Conservation (phyloP, 345 rosid genomes). For the Syzygium aromaticum region DNA sequence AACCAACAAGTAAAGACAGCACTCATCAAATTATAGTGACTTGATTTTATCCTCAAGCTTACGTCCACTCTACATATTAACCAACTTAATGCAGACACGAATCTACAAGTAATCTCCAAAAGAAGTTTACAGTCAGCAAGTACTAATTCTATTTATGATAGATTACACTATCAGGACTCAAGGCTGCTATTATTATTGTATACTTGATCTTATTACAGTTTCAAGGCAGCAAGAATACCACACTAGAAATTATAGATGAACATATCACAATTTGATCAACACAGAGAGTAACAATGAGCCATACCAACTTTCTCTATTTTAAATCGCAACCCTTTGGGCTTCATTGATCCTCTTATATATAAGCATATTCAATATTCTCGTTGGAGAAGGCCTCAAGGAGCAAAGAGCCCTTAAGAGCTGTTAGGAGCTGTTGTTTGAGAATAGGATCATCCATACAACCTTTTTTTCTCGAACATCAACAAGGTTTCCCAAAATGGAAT, state of each 20-base stretch:
- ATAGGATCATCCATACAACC: not conserved
- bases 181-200: not conserved
- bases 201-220: not conserved
- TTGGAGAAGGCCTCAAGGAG: not conserved
- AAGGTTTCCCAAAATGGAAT: not conserved
- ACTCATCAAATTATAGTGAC: not conserved
- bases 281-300: not conserved
- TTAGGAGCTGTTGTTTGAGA: not conserved
- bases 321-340: not conserved
- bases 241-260: not conserved
- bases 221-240: not conserved
- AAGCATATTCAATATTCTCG: not conserved
- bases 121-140: too few relatives aligned
- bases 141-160: not conserved
- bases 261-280: not conserved
- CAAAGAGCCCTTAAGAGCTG: not conserved
- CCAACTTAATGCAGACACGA: too few relatives aligned
- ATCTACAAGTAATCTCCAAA: not conserved
- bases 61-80: not conserved
- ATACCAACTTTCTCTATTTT: not conserved
- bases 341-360: not conserved
- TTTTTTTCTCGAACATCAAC: not conserved
- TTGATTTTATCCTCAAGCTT: not conserved
- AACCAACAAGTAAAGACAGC: not conserved
- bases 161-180: not conserved